Conservation (phyloP, 2,329 filamentous ascomycete species). For the Pseudocercospora vitis region DNA sequence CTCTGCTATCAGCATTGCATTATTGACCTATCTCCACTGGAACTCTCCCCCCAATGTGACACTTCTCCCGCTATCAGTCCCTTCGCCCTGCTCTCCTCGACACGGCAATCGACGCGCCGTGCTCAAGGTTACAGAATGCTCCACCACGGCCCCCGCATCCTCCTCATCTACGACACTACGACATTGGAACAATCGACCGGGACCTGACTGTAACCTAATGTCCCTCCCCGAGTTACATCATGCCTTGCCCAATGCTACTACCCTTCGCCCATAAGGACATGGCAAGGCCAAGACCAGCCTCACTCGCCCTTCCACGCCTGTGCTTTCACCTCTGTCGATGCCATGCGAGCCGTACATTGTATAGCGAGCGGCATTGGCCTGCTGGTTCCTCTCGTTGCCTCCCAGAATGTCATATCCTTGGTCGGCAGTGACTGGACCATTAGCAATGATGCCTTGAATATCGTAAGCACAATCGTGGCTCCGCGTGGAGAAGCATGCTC, state of each 20-base stretch:
- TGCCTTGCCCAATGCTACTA: neutral
- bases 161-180: slow-evolving; percentile 4
- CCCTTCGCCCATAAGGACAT: neutral
- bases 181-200: slow-evolving; percentile 1
- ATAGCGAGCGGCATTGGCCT: neutral
- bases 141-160: slow-evolving; percentile 6
- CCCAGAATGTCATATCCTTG: slow-evolving; percentile 44
- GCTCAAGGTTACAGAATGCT: neutral
- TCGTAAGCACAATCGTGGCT: no score
- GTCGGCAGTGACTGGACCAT: slow-evolving; percentile 38
- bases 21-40: neutral
- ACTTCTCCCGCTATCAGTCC: neutral
- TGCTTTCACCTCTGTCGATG: neutral
- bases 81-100: slow-evolving; percentile 1
- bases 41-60: slow-evolving; percentile 2
- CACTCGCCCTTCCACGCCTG: neutral
- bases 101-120: neutral
- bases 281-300: neutral
- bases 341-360: slow-evolving; percentile 1
- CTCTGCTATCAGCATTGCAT: neutral
- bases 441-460: slow-evolving; percentile 48
- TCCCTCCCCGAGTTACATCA: slow-evolving; percentile 7
- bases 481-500: no score
- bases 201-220: slow-evolving; percentile 13
- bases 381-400: slow-evolving; percentile 6